Evolutionary conservation across 345 rosid genomes (phyloP).

Genomic region (Cardiospermum halicacabum): DNA sequence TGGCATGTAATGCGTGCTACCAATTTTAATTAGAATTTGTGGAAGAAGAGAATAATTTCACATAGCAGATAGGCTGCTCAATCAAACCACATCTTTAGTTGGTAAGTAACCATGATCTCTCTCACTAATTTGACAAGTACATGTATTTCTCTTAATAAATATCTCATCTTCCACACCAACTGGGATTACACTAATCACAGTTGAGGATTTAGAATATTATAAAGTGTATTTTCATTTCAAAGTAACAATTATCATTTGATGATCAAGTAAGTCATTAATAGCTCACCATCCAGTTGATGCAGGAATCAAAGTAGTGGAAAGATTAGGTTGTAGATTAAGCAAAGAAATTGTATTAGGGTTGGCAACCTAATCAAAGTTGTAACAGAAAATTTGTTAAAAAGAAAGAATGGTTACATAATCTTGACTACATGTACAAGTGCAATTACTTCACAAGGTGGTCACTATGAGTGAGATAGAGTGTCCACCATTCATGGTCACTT

Average conservation of each 20-base stretch:
- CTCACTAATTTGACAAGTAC: neutral
- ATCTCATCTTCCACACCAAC: no score
- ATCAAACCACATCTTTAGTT: conserved; percentile 12
- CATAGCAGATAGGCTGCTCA: conserved; percentile 6
- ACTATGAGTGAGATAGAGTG: neutral
- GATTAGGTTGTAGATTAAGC: conserved; percentile 6
- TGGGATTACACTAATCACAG: no score
- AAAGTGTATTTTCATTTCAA: no score
- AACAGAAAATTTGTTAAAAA: neutral
- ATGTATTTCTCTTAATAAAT: neutral
- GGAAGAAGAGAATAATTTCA: no score
- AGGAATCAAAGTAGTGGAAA: neutral
- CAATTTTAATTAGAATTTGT: neutral
- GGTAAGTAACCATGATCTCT: conserved; percentile 5
- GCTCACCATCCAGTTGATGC: neutral
- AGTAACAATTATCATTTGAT: neutral
- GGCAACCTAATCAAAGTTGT: conserved; percentile 15
- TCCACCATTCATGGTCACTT: conserved; percentile 9
- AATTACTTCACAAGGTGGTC: neutral
- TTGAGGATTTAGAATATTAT: no score
- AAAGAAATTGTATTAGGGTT: neutral
- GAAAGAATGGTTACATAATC: neutral
- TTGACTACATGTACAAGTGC: neutral
- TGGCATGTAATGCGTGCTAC: neutral
- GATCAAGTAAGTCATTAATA: neutral